phyloP scores from a whole-genome alignment of 2,329 filamentous ascomycete genomes.

The Xylaria sp. region DNA sequence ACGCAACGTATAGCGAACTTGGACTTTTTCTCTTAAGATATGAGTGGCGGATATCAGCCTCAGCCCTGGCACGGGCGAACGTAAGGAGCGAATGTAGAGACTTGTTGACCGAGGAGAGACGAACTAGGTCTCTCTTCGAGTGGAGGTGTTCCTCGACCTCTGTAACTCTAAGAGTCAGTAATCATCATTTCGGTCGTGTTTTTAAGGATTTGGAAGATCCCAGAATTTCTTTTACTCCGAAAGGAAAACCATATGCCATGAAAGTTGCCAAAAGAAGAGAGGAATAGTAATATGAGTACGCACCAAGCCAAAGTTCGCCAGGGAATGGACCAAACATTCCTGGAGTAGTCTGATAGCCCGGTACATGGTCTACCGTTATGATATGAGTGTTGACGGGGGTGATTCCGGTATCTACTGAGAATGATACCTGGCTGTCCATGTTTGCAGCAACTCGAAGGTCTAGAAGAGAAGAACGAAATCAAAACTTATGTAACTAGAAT shows the following conservation, averaged over 20 bases:
- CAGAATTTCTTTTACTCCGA: neutral
- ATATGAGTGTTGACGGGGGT: neutral
- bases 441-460: neutral
- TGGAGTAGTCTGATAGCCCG: neutral
- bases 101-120: neutral
- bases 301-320: slow-evolving; percentile 4
- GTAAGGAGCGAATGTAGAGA: neutral
- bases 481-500: neutral
- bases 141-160: neutral
- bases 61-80: neutral
- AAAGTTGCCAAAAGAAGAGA: neutral
- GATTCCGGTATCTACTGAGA: neutral
- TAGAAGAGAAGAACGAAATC: neutral
- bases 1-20: neutral
- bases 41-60: neutral
- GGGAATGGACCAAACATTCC: neutral
- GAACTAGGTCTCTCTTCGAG: neutral
- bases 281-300: neutral
- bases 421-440: neutral
- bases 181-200: neutral
- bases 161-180: neutral
- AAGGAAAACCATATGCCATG: neutral
- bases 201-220: neutral
- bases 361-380: too few species aligned
- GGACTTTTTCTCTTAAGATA: neutral